Evolutionary conservation across 768 basidiomycete genomes (phyloP).

Genomic region (Termitomyces eurrhizus): DNA sequence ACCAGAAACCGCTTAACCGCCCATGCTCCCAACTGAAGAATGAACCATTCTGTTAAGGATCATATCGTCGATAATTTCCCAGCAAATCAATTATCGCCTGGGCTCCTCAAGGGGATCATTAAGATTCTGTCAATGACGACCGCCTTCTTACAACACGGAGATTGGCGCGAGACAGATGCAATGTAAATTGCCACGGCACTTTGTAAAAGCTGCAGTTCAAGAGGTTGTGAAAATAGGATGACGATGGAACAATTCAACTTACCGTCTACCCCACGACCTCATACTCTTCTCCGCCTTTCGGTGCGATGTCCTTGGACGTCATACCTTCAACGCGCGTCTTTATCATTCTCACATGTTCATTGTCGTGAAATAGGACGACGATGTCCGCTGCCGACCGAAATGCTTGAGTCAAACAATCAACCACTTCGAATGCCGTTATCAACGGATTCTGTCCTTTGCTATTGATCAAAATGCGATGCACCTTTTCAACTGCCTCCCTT

Average conservation of each 20-base stretch:
- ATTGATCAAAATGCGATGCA: constrained; percentile 24
- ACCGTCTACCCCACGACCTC: constrained; percentile 24
- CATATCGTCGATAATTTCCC: background rate
- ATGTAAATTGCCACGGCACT: background rate
- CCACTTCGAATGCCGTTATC: constrained; percentile 19
- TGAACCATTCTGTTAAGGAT: background rate
- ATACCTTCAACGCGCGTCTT: constrained; percentile 14
- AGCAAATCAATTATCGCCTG: background rate
- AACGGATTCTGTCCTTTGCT: constrained; percentile 18
- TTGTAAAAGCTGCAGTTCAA: background rate
- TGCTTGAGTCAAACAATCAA: constrained; percentile 17
- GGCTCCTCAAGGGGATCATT: background rate
- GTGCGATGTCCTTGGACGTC: constrained; percentile 22
- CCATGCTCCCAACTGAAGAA: background rate
- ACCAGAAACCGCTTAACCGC: background rate
- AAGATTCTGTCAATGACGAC: background rate
- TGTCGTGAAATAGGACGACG: constrained; percentile 18
- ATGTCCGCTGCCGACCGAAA: constrained; percentile 20
- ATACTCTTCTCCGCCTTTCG: constrained; percentile 24
- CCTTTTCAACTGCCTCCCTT: constrained; percentile 22
- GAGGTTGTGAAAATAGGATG: background rate
- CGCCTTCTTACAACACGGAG: background rate
- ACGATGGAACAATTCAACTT: background rate
- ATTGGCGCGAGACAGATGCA: background rate
- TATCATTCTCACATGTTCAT: background rate